Evolutionary conservation across 2,329 filamentous ascomycete genomes (phyloP), one percentile per base, ranked within the genome.

Genomic region (Graphilbum fragrans): DNA sequence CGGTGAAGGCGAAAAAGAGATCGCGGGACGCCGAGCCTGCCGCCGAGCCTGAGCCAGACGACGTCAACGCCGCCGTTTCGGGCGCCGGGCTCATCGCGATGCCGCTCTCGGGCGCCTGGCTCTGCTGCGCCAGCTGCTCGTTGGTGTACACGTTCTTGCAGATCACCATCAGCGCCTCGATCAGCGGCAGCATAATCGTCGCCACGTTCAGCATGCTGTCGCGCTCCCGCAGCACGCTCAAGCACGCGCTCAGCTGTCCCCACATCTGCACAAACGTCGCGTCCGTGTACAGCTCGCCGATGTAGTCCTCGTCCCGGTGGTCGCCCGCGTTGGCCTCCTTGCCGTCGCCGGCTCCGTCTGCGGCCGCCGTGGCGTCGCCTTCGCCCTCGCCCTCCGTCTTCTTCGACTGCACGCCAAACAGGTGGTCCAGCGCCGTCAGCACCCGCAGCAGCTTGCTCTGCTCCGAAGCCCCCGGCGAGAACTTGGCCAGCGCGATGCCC

Each of bases 181-280:
- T 95, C 23, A 98, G 68, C 23, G 92, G 92, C 29, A 96, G 69
- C 21, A 98, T 72, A 48, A 96, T 96, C 1, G 90, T 96, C 23
- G 92, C 93, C 43, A 98, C 88, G 54, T 94, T 95, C 55, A 96
- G 77, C 80, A 96, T 92, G 57, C 86, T 93, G 57, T 94, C 88
- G 43, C 88, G 84, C 59, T 93, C 77, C 39, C 86, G 83, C 51
- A 98, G 95, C 9, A 86, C 82, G 43, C 76, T 79, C 41, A 98
- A 70, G 57, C 90, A 96, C 31, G 83, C 79, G 58, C 92, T 94
- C 37, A 98, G 69, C 61, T 88, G 93, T 49, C 80, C 78, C 92
- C 92, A 98, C 58, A 98, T 78, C 31, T 81, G 80, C 27, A 82
- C 82, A 58, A 98, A 96, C 0, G 85, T 93, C 14, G 82, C 70